These are phyloP conservation scores for Candida corydali DNA, from an alignment of 805 yeast species.

Conservation along the genomic window DNA sequence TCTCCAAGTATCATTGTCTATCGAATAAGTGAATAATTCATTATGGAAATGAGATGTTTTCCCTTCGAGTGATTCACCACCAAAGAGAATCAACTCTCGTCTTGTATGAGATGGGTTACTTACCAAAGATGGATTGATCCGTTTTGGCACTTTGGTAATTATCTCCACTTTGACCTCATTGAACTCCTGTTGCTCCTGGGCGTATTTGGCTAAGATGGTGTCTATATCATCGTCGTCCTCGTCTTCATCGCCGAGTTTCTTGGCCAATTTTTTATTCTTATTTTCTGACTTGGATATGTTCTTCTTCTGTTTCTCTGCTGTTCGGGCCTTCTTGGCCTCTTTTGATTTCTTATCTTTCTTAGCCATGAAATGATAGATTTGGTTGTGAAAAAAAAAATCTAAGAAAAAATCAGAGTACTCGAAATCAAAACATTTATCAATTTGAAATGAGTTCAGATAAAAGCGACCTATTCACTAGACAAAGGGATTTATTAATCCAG, in stretches of 20 bases:
- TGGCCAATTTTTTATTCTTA: constrained; percentile 70
- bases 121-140: constrained; percentile 73
- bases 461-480: constrained; percentile 45
- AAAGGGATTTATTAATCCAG: constrained; percentile 53
- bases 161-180: constrained; percentile 63
- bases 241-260: constrained; percentile 71
- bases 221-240: constrained; percentile 87
- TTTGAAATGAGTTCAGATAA: background rate
- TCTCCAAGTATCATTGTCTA: constrained; percentile 81
- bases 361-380: constrained; percentile 53
- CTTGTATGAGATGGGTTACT: constrained; percentile 73
- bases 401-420: background rate
- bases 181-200: constrained; percentile 74
- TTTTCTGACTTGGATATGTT: constrained; percentile 66
- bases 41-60: constrained; percentile 68
- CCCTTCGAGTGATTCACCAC: constrained; percentile 71
- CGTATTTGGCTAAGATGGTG: constrained; percentile 70
- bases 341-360: constrained; percentile 82
- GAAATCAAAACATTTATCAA: background rate
- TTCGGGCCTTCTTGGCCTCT: constrained; percentile 86
- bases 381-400: constrained; percentile 5
- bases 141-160: constrained; percentile 56
- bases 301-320: constrained; percentile 79
- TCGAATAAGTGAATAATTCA: constrained; percentile 68
- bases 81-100: constrained; percentile 77